Evolutionary conservation across 768 basidiomycete species (phyloP).

Genomic region (Russula ochroleuca): DNA sequence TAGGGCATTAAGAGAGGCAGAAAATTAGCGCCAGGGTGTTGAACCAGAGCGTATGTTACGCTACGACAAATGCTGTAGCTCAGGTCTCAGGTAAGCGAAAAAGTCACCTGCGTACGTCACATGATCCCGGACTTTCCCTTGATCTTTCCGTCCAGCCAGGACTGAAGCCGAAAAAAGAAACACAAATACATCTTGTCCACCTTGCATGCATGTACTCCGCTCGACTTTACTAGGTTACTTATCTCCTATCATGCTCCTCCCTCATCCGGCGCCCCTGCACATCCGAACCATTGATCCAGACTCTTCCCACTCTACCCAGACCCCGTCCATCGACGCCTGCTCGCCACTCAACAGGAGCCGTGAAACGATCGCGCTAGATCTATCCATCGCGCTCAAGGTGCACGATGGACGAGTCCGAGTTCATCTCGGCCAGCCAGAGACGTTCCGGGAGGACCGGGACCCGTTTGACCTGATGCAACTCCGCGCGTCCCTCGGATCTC

Average conservation of each 20-base stretch:
- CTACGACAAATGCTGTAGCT: too few species aligned
- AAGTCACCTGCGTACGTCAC: too few species aligned
- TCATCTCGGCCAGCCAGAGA: slow-evolving; percentile 75
- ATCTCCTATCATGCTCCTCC: slow-evolving; percentile 62
- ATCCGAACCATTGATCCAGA: too few species aligned
- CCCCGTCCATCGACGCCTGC: slow-evolving; percentile 21
- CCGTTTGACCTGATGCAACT: slow-evolving; percentile 76
- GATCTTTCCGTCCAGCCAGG: too few species aligned
- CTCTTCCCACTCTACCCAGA: slow-evolving; percentile 42
- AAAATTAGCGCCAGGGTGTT: too few species aligned
- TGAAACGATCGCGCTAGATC: slow-evolving; percentile 68
- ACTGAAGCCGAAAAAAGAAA: too few species aligned
- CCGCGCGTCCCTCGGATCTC: slow-evolving; percentile 63
- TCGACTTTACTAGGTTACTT: slow-evolving; percentile 52
- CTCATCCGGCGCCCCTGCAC: slow-evolving; percentile 64
- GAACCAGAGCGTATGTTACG: too few species aligned
- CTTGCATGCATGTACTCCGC: slow-evolving; percentile 78
- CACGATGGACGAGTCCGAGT: slow-evolving; percentile 72
- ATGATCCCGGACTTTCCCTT: too few species aligned
- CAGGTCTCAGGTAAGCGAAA: too few species aligned
- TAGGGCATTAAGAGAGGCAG: too few species aligned
- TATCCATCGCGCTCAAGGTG: slow-evolving; percentile 76
- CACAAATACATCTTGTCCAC: slow-evolving; percentile 34
- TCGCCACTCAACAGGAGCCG: slow-evolving; percentile 51
- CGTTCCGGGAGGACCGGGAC: slow-evolving; percentile 71